Base-by-base conservation (phyloP, 306 rosid species). In the Begonia fuchsioides region DNA sequence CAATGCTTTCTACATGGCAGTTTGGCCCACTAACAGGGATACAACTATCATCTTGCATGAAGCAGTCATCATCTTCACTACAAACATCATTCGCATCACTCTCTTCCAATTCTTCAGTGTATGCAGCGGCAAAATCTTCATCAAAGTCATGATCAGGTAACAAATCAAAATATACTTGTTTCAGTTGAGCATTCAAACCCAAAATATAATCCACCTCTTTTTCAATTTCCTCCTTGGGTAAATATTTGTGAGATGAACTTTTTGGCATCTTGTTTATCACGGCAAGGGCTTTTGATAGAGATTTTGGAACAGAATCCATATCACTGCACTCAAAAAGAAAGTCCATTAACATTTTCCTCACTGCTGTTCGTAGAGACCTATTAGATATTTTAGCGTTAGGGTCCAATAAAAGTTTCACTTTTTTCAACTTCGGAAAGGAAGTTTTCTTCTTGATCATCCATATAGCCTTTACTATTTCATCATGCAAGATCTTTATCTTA, bases 391-490 rank as follows among this genome's bases (percentile, higher is more conserved):
- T 38, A 15, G 80, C 73, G 58, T 73, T 50, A 2, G 82, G 87
- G 55, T 78, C 92, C 40, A 84, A 39, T 15, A 79, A 65, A 74
- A 43, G 67, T 71, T 81, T 72, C 32, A 81, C 52, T 3, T 54
- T 65, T 63, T 70, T 73, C 54, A 90, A 76, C 66, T 57, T 70
- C 59, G 49, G 47, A 20, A 70, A 6, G 20, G 64, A 49, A 49
- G 57, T 44, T 45, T 56, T 76, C 46, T 66, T 63, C 47, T 56
- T 57, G 17, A 84, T 52, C 15, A 69, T 62, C 77, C 72, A 64
- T 76, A 81, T 81, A 56, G 95, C 95, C 56, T 74, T 72, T 13
- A 70, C 49, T 38, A 90, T 79, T 58, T 76, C 84, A 54, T 66
- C 70, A 63, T 81, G 97, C 77, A 90, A 43, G 45, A 68, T 60